Base-by-base conservation (phyloP, 2,329 filamentous ascomycete species). In the Sclerotinia trifoliorum region DNA sequence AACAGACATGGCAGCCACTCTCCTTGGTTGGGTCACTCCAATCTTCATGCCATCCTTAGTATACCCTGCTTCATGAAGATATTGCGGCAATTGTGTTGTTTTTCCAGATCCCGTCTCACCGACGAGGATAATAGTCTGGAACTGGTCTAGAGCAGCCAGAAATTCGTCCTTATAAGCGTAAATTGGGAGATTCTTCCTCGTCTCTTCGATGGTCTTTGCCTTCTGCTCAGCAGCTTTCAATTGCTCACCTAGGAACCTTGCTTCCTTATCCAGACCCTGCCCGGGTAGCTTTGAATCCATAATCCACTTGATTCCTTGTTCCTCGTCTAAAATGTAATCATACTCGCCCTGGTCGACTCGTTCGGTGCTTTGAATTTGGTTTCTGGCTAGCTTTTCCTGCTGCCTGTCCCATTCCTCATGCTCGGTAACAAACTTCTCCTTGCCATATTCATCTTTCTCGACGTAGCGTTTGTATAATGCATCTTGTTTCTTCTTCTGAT, bases 1-100 rank as follows among this genome's bases (percentile, higher is more conserved):
- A 26, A 98, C 94, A 76, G 91, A 95, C 94, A 98, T 98, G 42
- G 95, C 95, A 4, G 95, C 95, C 15, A 99, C 95, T 82, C 95
- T 88, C 74, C 95, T 89, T 5, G 95, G 95, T 73, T 99, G 95
- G 0, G 95, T 99, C 75, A 94, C 97, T 5, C 92, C 94, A 15
- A 99, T 87, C 78, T 94, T 97, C 79, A 91, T 83, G 7, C 91
- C 93, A 29, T 86, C 85, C 76, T 94, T 93, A 2, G 93, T 96
- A 74, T 91, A 96, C 1, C 94, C 94, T 0, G 92, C 92, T 78
- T 98, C 94, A 74, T 96, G 90, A 0, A 98, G 84, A 77, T 96
- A 99, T 76, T 98, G 95, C 0, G 94, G 93, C 21, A 98, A 81
- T 77, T 99, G 95, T 0, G 95, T 99, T 0, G 94, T 97, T 80